A percentile compares a stretch with the other conserved stretches of the same genome.
Conservation (phyloP, 75 land plant species). For the Larix kaempferi region DNA sequence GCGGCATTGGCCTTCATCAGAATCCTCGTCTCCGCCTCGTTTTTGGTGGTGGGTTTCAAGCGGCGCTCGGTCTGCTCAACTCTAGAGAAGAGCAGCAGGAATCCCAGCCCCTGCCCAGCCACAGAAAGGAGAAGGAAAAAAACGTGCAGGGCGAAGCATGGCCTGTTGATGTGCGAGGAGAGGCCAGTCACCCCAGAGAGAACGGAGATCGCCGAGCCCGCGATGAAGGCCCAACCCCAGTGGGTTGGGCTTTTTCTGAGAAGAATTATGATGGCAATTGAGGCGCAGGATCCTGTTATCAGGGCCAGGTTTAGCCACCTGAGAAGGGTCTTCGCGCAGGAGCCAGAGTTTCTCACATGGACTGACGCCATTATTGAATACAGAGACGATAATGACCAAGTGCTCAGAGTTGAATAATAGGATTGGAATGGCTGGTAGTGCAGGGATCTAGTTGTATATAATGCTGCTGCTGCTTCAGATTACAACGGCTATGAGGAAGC, state of each 20-base stretch:
- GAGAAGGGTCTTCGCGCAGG: too few relatives aligned
- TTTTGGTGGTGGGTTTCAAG: not conserved
- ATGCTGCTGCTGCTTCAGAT: too few relatives aligned
- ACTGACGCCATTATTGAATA: too few relatives aligned
- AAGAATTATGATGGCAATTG: too few relatives aligned
- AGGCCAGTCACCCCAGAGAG: not conserved
- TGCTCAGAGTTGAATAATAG: too few relatives aligned
- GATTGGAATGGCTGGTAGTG: too few relatives aligned
- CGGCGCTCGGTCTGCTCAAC: not conserved
- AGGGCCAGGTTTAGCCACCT: too few relatives aligned
- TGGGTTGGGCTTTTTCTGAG: not conserved
- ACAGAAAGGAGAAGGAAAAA: not conserved
- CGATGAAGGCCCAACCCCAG: not conserved
- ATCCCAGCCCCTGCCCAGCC: not conserved
- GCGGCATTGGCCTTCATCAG: not conserved
- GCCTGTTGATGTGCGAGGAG: not conserved
- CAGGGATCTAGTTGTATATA: too few relatives aligned
- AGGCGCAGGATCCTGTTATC: too few relatives aligned
- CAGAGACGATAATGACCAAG: too few relatives aligned
- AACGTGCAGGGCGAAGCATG: not conserved
- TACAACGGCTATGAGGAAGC: too few relatives aligned
- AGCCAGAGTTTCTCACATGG: too few relatives aligned
- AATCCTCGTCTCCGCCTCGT: not conserved
- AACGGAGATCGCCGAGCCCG: not conserved
- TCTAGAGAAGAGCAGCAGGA: not conserved